These are phyloP conservation scores for Fusarium sp. DNA, from an alignment of 2,329 filamentous ascomycete genomes.

Conservation along the genomic window DNA sequence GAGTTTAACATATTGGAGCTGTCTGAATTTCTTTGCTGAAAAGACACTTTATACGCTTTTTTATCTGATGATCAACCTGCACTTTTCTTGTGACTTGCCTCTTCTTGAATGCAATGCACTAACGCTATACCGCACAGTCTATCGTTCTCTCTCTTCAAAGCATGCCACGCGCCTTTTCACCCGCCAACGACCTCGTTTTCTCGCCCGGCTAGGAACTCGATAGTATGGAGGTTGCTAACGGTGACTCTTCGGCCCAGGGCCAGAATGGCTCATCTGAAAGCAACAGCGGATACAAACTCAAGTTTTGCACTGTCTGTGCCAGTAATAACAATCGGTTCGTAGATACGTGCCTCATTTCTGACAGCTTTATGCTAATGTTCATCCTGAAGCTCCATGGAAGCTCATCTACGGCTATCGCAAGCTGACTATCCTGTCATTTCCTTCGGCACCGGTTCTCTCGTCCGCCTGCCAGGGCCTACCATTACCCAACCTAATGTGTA, in stretches of 20 bases:
- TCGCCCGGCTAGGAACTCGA: slow-evolving; percentile 29
- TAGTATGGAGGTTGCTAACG: slow-evolving; percentile 56
- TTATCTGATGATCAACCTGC: slow-evolving; percentile 47
- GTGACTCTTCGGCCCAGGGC: slow-evolving; percentile 44
- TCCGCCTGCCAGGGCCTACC: slow-evolving; percentile 89
- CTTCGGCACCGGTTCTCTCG: slow-evolving; percentile 94
- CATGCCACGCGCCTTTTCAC: slow-evolving; percentile 35
- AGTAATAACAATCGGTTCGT: slow-evolving; percentile 94
- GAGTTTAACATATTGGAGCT: slow-evolving; percentile 76
- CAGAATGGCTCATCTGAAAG: slow-evolving; percentile 57
- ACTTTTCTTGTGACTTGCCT: background rate
- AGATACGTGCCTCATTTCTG: background rate
- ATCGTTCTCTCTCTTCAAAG: slow-evolving; percentile 13
- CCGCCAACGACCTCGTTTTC: slow-evolving; percentile 22
- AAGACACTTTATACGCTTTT: slow-evolving; percentile 67
- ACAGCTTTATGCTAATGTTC: slow-evolving; percentile 1
- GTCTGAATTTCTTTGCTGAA: slow-evolving; percentile 75
- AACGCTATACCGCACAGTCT: slow-evolving; percentile 19
- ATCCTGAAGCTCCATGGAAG: slow-evolving; percentile 77
- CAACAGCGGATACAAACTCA: slow-evolving; percentile 81
- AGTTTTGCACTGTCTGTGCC: slow-evolving; percentile 98
- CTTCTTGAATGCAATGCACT: background rate
- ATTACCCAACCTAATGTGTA: slow-evolving; percentile 97
- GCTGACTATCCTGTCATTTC: slow-evolving; percentile 95
- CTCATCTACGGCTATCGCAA: slow-evolving; percentile 89